A percentile compares a stretch with the other conserved stretches of the same genome.
Conservation (phyloP, 768 basidiomycete genomes). For the Collybiopsis luxurians region DNA sequence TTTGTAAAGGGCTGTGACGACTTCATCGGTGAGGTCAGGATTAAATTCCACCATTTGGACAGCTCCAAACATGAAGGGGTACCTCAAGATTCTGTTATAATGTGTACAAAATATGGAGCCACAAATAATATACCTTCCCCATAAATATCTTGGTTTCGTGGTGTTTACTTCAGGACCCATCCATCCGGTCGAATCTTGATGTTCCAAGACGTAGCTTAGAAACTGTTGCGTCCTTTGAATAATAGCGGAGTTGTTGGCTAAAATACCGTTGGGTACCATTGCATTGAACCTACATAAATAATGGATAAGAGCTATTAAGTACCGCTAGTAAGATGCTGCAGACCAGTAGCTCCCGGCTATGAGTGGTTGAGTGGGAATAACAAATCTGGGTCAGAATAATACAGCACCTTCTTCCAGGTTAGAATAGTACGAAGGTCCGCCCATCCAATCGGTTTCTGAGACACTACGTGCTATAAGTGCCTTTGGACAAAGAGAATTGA, state of each 20-base stretch:
- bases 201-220: slow-evolving; percentile 46
- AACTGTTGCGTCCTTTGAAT: slow-evolving; percentile 45
- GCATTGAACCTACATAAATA: slow-evolving; percentile 25
- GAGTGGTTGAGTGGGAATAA: not conserved
- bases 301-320: too few relatives aligned
- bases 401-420: slow-evolving; percentile 38
- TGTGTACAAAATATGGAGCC: too few relatives aligned
- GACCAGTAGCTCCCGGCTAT: slow-evolving; percentile 60
- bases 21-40: slow-evolving; percentile 37
- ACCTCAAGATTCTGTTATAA: slow-evolving; percentile 24
- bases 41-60: slow-evolving; percentile 54
- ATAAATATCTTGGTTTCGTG: slow-evolving; percentile 49
- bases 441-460: slow-evolving; percentile 40
- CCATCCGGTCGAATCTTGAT: slow-evolving; percentile 56
- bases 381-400: not conserved
- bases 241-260: slow-evolving; percentile 43
- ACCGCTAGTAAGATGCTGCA: slow-evolving; percentile 34
- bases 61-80: slow-evolving; percentile 57
- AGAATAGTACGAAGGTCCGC: slow-evolving; percentile 38
- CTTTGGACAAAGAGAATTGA: not conserved
- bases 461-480: slow-evolving; percentile 24
- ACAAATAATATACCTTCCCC: slow-evolving; percentile 39
- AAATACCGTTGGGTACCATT: slow-evolving; percentile 50
- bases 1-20: slow-evolving; percentile 50
- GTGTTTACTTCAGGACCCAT: slow-evolving; percentile 54